Evolutionary conservation across 176 grass and related monocot genomes (phyloP).

Genomic region (Paspalum vaginatum): DNA sequence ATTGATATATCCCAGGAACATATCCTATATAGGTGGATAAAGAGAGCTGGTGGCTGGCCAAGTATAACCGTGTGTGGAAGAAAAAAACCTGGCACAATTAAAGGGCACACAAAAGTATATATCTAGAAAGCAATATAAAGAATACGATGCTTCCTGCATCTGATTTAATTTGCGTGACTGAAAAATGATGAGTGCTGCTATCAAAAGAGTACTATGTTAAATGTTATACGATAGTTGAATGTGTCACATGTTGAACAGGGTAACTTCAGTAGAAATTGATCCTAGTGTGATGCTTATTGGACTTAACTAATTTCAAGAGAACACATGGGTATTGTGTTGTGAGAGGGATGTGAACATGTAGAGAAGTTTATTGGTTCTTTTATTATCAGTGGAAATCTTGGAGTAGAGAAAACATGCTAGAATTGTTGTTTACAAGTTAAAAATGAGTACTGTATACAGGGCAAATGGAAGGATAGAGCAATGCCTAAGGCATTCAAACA

Average conservation of each 20-base stretch:
- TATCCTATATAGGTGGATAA: background rate
- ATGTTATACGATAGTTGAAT: background rate
- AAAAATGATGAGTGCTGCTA: background rate
- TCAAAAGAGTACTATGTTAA: background rate
- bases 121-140: background rate
- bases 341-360: background rate
- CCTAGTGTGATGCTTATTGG: background rate
- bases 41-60: background rate
- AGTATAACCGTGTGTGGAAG: background rate
- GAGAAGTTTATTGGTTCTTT: background rate
- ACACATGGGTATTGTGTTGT: background rate
- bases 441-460: background rate
- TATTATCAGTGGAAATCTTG: background rate
- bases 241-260: background rate
- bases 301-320: background rate
- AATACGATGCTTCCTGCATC: background rate
- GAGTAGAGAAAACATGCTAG: background rate
- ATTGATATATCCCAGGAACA: background rate
- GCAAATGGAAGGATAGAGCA: background rate
- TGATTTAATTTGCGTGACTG: background rate
- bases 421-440: background rate
- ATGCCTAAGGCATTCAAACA: background rate
- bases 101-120: background rate
- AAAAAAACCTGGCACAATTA: constrained; percentile 7
- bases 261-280: background rate